Evolutionary conservation across 148 eudicot species (phyloP), one percentile per base, ranked within the genome.

Genomic region (Vaccinium vitisidaea): DNA sequence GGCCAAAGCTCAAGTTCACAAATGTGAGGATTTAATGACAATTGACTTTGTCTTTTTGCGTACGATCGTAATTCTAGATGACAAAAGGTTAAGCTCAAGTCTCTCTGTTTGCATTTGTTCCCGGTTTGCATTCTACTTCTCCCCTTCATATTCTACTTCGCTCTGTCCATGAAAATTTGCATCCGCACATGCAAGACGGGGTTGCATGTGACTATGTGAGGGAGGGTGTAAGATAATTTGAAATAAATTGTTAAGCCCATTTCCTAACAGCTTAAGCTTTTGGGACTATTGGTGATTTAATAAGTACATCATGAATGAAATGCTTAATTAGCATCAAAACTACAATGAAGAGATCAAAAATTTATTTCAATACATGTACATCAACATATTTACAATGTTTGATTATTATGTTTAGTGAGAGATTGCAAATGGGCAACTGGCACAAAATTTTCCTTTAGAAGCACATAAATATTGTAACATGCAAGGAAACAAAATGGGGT

Each of bases 331-430:
- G n/a, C 76, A 69, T 11, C 23, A 82, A 70, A 69, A 83, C 80
- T 23, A 75, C 21, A 14, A 81, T 23, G 6, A 36, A 83, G 77
- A 36, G 6, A 73, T 16, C 6, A 1, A 54, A 53, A 53, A 19
- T 25, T 73, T 21, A 49, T 69, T 83, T 36, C 4, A 63, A 63
- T 21, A 63, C 71, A 75, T 23, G 53, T 15, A 73, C 10, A 52
- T 75, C 71, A 58, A 89, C 65, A 84, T 80, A 83, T 73, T 84
- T 83, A 53, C 83, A 84, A 76, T 7, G 83, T 23, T 25, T 36
- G 14, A 55, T 50, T 85, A 81, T 84, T 53, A 85, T 61, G n/a
- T 58, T 43, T 27, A 4, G 36, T 43, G 58, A 27, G 56, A 12
- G 19, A 84, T 53, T 59, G 58, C 81, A 58, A 55, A 50, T 14